Percentiles rank a stretch among this genome's conserved stretches.
Conservation (phyloP, 768 basidiomycete genomes). For the Trametes cinnabarina region DNA sequence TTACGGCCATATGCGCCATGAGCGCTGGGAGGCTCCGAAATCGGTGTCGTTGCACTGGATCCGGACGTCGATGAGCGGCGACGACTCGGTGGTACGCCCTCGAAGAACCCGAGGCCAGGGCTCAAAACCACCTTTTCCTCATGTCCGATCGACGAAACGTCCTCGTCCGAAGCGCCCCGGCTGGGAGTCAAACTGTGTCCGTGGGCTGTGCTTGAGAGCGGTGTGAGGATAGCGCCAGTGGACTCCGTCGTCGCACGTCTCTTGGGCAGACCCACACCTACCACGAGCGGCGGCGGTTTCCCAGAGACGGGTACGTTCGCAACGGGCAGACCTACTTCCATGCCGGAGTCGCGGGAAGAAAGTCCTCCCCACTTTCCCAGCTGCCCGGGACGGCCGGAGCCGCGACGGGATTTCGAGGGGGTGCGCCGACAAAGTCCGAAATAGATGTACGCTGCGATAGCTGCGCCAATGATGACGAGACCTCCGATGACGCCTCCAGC, state of each 20-base stretch:
- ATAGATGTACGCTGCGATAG: conserved; percentile 33
- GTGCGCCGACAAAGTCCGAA: conserved; percentile 24
- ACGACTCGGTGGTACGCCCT: conserved; percentile 15
- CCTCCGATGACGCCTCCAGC: conserved; percentile 54
- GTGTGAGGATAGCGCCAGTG: conserved; percentile 9
- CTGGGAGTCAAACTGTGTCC: conserved; percentile 3
- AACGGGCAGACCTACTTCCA: conserved; percentile 13
- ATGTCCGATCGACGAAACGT: conserved; percentile 7
- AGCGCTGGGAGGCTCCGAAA: conserved; percentile 6
- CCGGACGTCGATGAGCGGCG: conserved; percentile 12
- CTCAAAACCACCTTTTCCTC: conserved; percentile 12
- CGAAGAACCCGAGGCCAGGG: conserved; percentile 12
- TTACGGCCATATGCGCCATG: conserved; percentile 4
- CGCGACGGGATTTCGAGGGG: conserved; percentile 18
- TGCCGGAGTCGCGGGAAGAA: conserved; percentile 22
- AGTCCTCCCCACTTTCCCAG: conserved; percentile 23
- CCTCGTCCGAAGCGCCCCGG: conserved; percentile 15
- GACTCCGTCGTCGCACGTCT: conserved; percentile 14
- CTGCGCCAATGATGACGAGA: conserved; percentile 35
- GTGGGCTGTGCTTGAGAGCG: conserved; percentile 11
- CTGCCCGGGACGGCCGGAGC: background rate
- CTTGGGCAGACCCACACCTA: conserved; percentile 1
- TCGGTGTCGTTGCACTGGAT: background rate
- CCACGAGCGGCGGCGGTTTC: conserved; percentile 5
- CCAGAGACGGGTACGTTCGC: conserved; percentile 3